Percentiles rank a stretch among this genome's conserved stretches.
These are phyloP conservation scores for Fusarium graminum DNA, from an alignment of 2,329 filamentous ascomycete genomes.

Conservation along the genomic window DNA sequence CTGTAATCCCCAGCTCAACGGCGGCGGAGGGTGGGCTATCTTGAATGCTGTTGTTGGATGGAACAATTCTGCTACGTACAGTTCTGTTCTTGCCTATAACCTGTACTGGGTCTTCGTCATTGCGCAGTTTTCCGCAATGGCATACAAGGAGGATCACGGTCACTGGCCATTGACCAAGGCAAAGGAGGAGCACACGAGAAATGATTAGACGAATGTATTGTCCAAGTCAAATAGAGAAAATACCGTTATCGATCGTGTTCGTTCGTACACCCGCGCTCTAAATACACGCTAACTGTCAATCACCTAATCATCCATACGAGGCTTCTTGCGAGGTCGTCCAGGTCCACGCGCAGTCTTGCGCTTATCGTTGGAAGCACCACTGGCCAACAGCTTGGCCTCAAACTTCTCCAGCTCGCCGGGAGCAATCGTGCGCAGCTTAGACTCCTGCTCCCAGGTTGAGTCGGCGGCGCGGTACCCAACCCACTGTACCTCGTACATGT, in stretches of 20 bases:
- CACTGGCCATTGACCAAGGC: slow-evolving; percentile 61
- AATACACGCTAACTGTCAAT: slow-evolving; percentile 12
- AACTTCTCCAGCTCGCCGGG: slow-evolving; percentile 45
- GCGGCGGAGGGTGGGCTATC: slow-evolving; percentile 85
- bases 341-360: slow-evolving; percentile 41
- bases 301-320: slow-evolving; percentile 25
- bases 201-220: slow-evolving; percentile 15
- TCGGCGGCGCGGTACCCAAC: slow-evolving; percentile 45
- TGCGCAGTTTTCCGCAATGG: slow-evolving; percentile 74
- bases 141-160: slow-evolving; percentile 73
- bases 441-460: slow-evolving; percentile 45
- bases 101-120: slow-evolving; percentile 87
- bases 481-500: slow-evolving; percentile 48
- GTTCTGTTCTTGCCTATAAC: slow-evolving; percentile 88
- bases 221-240: slow-evolving; percentile 21
- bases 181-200: slow-evolving; percentile 37
- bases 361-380: slow-evolving; percentile 37
- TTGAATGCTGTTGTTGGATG: slow-evolving; percentile 90
- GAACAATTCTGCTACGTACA: slow-evolving; percentile 89
- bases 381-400: slow-evolving; percentile 42
- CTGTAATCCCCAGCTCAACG: slow-evolving; percentile 79
- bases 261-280: slow-evolving; percentile 24
- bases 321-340: slow-evolving; percentile 47
- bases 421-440: slow-evolving; percentile 42
- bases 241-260: slow-evolving; percentile 33